phyloP scores from a whole-genome alignment of 768 basidiomycete genomes.

The Cystobasidium onofrii region DNA sequence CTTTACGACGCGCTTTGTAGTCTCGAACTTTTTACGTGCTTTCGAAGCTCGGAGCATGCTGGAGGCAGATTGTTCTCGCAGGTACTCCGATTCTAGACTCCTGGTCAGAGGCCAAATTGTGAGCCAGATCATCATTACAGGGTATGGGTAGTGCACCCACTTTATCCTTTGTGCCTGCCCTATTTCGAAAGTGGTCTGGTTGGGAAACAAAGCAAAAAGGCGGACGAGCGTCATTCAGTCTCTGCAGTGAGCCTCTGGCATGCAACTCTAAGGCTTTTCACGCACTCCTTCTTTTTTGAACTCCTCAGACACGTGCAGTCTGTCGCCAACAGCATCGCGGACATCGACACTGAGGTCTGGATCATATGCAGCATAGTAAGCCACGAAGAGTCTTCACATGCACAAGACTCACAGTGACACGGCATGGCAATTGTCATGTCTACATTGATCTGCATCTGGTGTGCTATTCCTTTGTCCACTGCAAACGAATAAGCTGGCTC shows the following conservation, averaged over 20 bases:
- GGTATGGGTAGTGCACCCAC: conserved; percentile 47
- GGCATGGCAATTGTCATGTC: conserved; percentile 91
- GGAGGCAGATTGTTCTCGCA: conserved; percentile 17
- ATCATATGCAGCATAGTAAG: too few relatives aligned
- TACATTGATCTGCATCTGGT: conserved; percentile 73
- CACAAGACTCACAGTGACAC: conserved; percentile 66
- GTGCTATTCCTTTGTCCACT: conserved; percentile 60
- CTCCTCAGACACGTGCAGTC: conserved; percentile 69
- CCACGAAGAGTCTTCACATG: too few relatives aligned
- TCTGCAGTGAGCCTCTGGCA: too few relatives aligned
- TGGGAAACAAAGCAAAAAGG: too few relatives aligned
- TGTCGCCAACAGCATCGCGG: conserved; percentile 85
- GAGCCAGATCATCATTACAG: background rate
- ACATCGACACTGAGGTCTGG: conserved; percentile 78
- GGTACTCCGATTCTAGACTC: background rate
- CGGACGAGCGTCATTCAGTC: too few relatives aligned
- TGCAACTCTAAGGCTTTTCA: too few relatives aligned
- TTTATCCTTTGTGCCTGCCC: conserved; percentile 68
- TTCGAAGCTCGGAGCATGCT: conserved; percentile 34
- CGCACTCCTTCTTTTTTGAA: conserved; percentile 77
- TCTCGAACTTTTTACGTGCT: conserved; percentile 51
- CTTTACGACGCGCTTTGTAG: conserved; percentile 61
- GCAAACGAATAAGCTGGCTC: conserved; percentile 85
- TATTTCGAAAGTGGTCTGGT: conserved; percentile 68
- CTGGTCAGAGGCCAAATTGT: background rate